These are phyloP conservation scores for Puccinellia tenuiflora DNA, from an alignment of 176 grass and related monocot genomes.

Conservation along the genomic window DNA sequence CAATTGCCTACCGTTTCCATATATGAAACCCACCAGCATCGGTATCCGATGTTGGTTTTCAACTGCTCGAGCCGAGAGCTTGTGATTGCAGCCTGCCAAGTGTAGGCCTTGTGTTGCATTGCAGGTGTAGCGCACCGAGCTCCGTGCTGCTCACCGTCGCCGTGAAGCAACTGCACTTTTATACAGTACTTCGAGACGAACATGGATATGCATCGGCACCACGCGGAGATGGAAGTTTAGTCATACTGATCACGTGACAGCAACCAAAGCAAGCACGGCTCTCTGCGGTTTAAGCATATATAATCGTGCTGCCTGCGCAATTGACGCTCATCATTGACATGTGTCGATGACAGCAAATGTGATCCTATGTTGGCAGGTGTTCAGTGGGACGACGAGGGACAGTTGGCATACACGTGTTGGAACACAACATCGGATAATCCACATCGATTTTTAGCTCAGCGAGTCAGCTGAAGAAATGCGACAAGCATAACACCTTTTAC, in stretches of 20 bases:
- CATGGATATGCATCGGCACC: background rate
- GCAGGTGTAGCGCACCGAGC: background rate
- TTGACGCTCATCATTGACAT: background rate
- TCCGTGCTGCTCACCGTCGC: background rate
- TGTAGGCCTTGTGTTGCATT: background rate
- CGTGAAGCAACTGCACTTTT: background rate
- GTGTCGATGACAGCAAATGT: background rate
- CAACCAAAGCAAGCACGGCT: background rate
- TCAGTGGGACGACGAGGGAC: background rate
- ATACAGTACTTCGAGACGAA: background rate
- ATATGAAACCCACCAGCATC: too few relatives aligned
- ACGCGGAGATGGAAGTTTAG: background rate
- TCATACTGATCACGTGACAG: background rate
- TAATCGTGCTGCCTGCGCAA: constrained; percentile 9
- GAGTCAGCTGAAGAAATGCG: background rate
- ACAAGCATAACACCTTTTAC: background rate
- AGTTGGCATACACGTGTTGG: background rate
- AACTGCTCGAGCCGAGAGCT: background rate
- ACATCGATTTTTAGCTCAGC: background rate
- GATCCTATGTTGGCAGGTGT: background rate
- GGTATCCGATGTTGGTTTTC: background rate
- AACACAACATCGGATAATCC: background rate
- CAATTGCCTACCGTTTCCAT: background rate
- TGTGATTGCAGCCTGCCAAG: background rate
- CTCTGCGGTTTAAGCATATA: background rate